These are phyloP conservation scores for Uncinocarpus reesii DNA, from an alignment of 2,329 filamentous ascomycete species.

Conservation along the genomic window DNA sequence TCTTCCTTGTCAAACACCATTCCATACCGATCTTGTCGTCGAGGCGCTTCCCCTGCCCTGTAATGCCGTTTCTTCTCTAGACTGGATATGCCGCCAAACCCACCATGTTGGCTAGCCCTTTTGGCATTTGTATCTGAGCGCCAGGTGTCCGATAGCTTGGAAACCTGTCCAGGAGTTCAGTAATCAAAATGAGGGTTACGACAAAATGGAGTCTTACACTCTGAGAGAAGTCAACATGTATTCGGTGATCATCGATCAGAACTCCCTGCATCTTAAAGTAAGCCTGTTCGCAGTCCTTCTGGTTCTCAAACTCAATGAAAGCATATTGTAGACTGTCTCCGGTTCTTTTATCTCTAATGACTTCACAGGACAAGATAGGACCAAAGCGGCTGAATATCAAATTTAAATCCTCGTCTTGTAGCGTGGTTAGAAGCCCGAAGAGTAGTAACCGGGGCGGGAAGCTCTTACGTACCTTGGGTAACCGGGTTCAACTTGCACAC, in stretches of 20 bases:
- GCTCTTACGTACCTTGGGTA: conserved; percentile 51
- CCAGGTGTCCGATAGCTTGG: conserved; percentile 81
- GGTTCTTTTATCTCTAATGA: conserved; percentile 87
- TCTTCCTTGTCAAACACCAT: conserved; percentile 75
- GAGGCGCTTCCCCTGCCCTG: conserved; percentile 51
- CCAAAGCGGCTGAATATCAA: conserved; percentile 96
- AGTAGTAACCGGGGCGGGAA: not conserved
- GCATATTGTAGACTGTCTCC: conserved; percentile 94
- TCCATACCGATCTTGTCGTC: conserved; percentile 49
- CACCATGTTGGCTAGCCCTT: conserved; percentile 55
- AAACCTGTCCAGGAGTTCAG: conserved; percentile 36
- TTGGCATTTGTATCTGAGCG: conserved; percentile 75
- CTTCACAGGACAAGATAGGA: conserved; percentile 87
- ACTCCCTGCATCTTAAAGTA: conserved; percentile 99
- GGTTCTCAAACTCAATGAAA: conserved; percentile 92
- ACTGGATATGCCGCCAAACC: conserved; percentile 81
- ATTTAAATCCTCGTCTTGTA: conserved; percentile 72
- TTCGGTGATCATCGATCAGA: conserved; percentile 90
- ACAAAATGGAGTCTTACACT: conserved; percentile 52
- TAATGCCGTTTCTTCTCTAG: conserved; percentile 90
- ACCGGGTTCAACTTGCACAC: conserved; percentile 98
- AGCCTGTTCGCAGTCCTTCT: conserved; percentile 83
- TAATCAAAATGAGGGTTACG: not conserved
- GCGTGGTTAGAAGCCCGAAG: conserved; percentile 1
- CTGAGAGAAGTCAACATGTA: conserved; percentile 97